These are phyloP conservation scores for Ochetophila trinervis DNA, from an alignment of 306 rosid species.

Conservation along the genomic window DNA sequence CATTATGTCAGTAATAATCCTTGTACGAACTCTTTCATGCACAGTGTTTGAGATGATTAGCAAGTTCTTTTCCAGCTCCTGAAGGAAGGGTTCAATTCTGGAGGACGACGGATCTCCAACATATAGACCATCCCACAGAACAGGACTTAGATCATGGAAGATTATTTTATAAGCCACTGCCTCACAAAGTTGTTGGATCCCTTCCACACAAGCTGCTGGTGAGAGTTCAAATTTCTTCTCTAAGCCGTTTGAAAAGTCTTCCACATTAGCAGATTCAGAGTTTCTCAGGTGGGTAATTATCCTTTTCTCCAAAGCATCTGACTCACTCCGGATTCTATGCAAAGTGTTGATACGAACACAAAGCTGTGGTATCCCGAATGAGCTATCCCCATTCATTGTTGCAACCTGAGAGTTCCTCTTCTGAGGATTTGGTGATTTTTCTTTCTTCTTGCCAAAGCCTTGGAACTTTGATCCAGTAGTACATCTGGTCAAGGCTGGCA, in stretches of 20 bases:
- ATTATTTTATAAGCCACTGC: conserved; percentile 75
- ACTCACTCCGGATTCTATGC: conserved; percentile 76
- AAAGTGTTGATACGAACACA: conserved; percentile 85
- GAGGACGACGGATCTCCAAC: conserved; percentile 78
- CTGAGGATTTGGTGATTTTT: conserved; percentile 75
- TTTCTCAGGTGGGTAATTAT: conserved; percentile 81
- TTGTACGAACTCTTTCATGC: conserved; percentile 81
- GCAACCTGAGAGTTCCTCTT: conserved; percentile 88
- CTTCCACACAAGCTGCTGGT: conserved; percentile 87
- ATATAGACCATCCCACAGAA: conserved; percentile 79
- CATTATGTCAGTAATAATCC: conserved; percentile 80
- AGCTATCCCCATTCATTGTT: conserved; percentile 71
- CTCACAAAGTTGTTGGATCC: conserved; percentile 88
- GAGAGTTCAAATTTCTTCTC: conserved; percentile 78
- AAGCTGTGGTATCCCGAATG: conserved; percentile 70
- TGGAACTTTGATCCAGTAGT: conserved; percentile 79
- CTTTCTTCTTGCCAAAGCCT: conserved; percentile 97
- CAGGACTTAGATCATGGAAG: conserved; percentile 78
- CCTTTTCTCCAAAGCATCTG: conserved; percentile 87
- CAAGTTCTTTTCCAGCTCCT: conserved; percentile 72
- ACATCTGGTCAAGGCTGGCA: conserved; percentile 95
- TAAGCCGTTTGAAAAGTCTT: conserved; percentile 81
- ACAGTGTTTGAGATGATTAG: conserved; percentile 60
- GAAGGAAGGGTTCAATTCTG: conserved; percentile 75
- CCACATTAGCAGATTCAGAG: conserved; percentile 85